Base-by-base conservation (phyloP, 2,329 filamentous ascomycete genomes). In the Colletotrichum cuscutae region DNA sequence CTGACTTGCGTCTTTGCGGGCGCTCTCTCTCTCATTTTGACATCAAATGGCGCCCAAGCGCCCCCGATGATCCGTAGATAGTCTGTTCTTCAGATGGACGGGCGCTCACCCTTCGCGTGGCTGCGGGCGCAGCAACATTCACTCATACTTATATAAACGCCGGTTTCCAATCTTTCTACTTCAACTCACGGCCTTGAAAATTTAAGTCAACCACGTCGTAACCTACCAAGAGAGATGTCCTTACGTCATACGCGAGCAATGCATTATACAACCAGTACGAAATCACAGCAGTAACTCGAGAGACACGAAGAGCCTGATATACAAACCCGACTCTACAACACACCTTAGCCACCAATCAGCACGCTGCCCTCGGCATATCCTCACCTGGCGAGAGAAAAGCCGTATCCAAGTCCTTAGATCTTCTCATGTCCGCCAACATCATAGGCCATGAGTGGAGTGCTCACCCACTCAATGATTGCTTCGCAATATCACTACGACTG, bases 1-100 rank as follows among this genome's bases (percentile, higher is more conserved):
- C 61, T 35, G 72, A 12, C 65, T 53, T 68, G 74, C 72, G 61
- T 75, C 42, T 26, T 59, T 74, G 74, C 74, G 74, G 74, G 72
- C 74, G 74, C 63, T 64, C 37, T 4, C 37, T 68, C 57, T 12
- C 59, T 35, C 46, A 52, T 62, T 53, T 61, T 46, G 56, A 53
- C 61, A 46, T 73, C 49, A 49, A 54, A 59, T 28, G 63, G 37
- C 65, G 49, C 59, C 58, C 62, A 49, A 61, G 52, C 56, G 53
- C 30, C 22, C 9, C 42, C 19, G 42, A 42, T 49, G 24, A 65
- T 24, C 35, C 46, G 24, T 4, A 37, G 13, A 26, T 61, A 13
- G 30, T 37, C n/a, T 52, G 22, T n/a, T 26, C 13, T 15, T 35
- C 49, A 19, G 60, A 52, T 49, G 12, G 26, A 42, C 67, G 59